A percentile compares a stretch with the other conserved stretches of the same genome.
Evolutionary conservation across 371 early-diverging fungal species (phyloP).

Genomic region (Dichotomocladium elegans): DNA sequence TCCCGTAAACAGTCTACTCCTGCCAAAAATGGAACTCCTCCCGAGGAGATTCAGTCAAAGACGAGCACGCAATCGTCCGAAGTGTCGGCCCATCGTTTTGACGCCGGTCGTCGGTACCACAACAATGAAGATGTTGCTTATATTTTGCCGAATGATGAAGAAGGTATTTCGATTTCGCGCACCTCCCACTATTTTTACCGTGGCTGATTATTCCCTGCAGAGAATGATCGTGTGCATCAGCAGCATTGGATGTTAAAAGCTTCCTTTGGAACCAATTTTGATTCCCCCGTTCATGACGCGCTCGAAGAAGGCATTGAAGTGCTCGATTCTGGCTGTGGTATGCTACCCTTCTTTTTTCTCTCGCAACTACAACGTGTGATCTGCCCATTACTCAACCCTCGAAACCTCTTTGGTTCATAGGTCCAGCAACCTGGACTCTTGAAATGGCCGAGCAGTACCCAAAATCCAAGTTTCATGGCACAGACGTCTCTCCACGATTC

Average conservation of each 20-base stretch:
- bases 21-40: not conserved
- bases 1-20: not conserved
- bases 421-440: slow-evolving; percentile 25
- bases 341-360: not conserved
- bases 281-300: not conserved
- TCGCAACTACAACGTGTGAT: not conserved
- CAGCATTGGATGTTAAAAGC: not conserved
- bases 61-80: not conserved
- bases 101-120: slow-evolving; percentile 38
- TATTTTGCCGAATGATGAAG: slow-evolving; percentile 50
- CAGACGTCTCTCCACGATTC: slow-evolving; percentile 14
- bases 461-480: slow-evolving; percentile 12
- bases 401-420: slow-evolving; percentile 18
- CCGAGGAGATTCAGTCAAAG: not conserved
- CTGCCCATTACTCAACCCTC: not conserved
- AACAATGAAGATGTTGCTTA: slow-evolving; percentile 38
- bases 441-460: slow-evolving; percentile 22
- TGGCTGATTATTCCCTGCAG: not conserved
- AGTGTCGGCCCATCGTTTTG: slow-evolving; percentile 15
- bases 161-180: slow-evolving; percentile 12
- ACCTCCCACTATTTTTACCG: not conserved
- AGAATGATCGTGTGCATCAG: not conserved
- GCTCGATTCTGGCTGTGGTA: not conserved
- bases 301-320: not conserved
- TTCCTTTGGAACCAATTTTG: not conserved